Evolutionary conservation across 2,329 filamentous ascomycete species (phyloP).

Genomic region (Fusarium tjaetaba): DNA sequence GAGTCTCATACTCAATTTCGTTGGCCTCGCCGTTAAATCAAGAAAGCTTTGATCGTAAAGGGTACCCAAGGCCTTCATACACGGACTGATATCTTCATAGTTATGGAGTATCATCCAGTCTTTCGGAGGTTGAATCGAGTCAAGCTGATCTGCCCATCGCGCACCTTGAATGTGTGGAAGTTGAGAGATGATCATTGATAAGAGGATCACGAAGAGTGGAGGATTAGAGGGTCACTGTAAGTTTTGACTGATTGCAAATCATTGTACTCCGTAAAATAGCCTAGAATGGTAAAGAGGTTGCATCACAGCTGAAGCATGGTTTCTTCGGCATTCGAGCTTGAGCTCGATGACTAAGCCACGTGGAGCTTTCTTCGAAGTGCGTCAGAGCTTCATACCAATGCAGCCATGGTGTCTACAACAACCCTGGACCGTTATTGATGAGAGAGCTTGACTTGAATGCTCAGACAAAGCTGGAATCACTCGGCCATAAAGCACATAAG

Average conservation of each 20-base stretch:
- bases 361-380: conserved; percentile 28
- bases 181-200: neutral
- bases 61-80: neutral
- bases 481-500: neutral
- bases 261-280: neutral
- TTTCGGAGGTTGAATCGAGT: neutral
- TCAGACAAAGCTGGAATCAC: conserved; percentile 16
- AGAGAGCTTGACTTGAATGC: conserved; percentile 12
- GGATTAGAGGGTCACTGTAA: neutral
- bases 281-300: neutral
- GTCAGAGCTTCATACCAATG: conserved; percentile 37
- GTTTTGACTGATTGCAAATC: neutral
- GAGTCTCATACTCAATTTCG: conserved; percentile 4
- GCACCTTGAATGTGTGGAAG: neutral
- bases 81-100: neutral
- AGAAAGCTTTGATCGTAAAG: neutral
- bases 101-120: neutral
- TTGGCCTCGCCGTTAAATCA: neutral
- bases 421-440: conserved; percentile 19
- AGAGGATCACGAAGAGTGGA: neutral
- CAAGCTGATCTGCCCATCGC: neutral
- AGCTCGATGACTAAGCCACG: conserved; percentile 38
- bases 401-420: conserved; percentile 44
- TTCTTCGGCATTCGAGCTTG: neutral
- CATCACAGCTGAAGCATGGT: neutral